A percentile compares a stretch with the other conserved stretches of the same genome.
Conservation (phyloP, 2,329 filamentous ascomycete species). For the Fonsecaea pedrosoi region DNA sequence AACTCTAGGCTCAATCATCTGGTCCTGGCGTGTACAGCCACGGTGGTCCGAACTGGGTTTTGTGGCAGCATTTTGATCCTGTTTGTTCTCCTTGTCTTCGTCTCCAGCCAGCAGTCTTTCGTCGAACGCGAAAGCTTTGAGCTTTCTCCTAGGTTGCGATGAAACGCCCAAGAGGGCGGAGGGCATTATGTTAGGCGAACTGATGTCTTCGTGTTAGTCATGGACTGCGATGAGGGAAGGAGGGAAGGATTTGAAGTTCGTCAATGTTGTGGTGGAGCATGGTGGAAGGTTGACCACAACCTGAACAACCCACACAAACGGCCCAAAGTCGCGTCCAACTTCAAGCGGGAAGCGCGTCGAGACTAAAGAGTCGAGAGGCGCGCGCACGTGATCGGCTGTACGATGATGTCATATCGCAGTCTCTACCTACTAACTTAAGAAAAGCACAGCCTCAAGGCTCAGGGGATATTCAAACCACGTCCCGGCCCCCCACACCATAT, state of each 20-base stretch:
- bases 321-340: neutral
- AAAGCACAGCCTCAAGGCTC: conserved; percentile 18
- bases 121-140: conserved; percentile 30
- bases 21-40: neutral
- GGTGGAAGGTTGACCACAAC: conserved; percentile 1
- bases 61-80: neutral
- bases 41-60: conserved; percentile 1
- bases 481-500: neutral
- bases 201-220: conserved; percentile 14
- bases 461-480: neutral
- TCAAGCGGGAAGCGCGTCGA: conserved; percentile 10
- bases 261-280: conserved; percentile 17
- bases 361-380: neutral
- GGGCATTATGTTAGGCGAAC: conserved; percentile 26
- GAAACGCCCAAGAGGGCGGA: conserved; percentile 28
- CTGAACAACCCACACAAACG: neutral
- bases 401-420: conserved; percentile 3
- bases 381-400: neutral
- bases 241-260: neutral
- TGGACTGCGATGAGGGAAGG: neutral
- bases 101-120: conserved; percentile 18
- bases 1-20: conserved; percentile 37
- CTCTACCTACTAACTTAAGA: neutral
- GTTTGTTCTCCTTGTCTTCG: conserved; percentile 33
- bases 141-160: conserved; percentile 35